phyloP scores from a whole-genome alignment of 495 filamentous ascomycete species.

The Pyrenula massariospora region DNA sequence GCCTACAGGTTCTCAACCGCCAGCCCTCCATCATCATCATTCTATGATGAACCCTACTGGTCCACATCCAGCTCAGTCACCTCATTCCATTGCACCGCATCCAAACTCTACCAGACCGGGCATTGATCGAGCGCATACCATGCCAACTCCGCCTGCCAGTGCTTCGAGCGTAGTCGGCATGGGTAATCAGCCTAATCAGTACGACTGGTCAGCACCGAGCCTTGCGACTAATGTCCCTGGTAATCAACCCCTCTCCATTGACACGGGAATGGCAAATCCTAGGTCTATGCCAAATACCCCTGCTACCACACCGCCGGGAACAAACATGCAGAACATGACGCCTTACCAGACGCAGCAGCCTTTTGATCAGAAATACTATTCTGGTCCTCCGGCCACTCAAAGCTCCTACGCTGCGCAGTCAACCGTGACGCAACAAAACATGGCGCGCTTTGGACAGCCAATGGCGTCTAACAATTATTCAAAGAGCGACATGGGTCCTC shows the following conservation, averaged over 20 bases:
- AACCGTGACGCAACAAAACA: conserved; percentile 50
- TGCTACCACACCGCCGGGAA: conserved; percentile 83
- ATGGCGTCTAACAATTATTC: conserved; percentile 53
- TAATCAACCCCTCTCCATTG: conserved; percentile 69
- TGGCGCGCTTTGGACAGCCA: conserved; percentile 54
- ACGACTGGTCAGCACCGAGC: conserved; percentile 60
- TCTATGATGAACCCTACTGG: conserved; percentile 60
- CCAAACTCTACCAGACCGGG: conserved; percentile 54
- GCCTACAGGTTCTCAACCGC: conserved; percentile 46
- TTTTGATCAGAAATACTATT: conserved; percentile 73
- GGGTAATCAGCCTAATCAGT: conserved; percentile 58
- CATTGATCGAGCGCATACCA: conserved; percentile 74
- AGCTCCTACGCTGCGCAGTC: conserved; percentile 56
- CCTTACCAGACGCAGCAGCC: conserved; percentile 57
- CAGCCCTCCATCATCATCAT: conserved; percentile 70
- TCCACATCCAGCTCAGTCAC: conserved; percentile 50
- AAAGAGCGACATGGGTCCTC: conserved; percentile 89
- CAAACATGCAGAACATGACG: conserved; percentile 63
- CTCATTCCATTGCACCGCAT: conserved; percentile 67
- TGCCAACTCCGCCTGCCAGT: conserved; percentile 89
- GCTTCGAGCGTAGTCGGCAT: conserved; percentile 83
- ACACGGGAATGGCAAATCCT: conserved; percentile 66
- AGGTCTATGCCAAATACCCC: conserved; percentile 91
- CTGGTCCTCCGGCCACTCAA: conserved; percentile 57
- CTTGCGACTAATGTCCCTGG: conserved; percentile 53